Evolutionary conservation across 257 asterid genomes (phyloP), one percentile per base, ranked within the genome.

Genomic region (Capsicum rhomboideum): DNA sequence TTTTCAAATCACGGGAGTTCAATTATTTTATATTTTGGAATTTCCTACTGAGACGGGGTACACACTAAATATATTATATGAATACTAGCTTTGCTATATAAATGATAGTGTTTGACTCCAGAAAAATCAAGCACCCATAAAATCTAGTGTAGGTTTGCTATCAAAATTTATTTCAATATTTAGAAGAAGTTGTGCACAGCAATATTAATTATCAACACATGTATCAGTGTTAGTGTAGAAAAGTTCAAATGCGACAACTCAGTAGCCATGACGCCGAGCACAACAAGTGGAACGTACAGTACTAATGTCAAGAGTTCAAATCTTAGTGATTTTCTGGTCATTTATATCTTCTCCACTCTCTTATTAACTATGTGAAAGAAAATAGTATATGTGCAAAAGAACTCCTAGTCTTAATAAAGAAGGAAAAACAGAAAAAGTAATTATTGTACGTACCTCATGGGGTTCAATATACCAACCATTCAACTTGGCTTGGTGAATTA

Each of bases 381-480:
- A 63, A 63, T 37, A 28, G 10, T 34, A 42, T 67, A 13, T 67
- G 16, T 29, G 6, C n/a, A 21, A 63, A 21, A 7, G 23, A 23
- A 21, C 29, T 58, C 46, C 61, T 6, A 4, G 29, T 74, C 28
- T 10, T 21, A 11, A 67, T 26, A 23, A 74, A 10, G 10, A 4
- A 2, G 10, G 14, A 75, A 31, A 49, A 82, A 28, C 10, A 16
- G 7, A 16, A 37, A 21, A 26, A 16, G 42, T 16, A 20, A 72
- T 20, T 20, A 82, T 42, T 85, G 11, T 79, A 94, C 95, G 17
- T 81, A 94, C 98, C 98, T 94, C 98, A 18, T 85, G 89, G 58
- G 93, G 94, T 82, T 92, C 84, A 84, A 93, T 91, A 88, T 88
- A 88, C 97, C 97, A 94, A 52, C 98, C 97, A 11, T 89, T 88